Evolutionary conservation across 2,329 filamentous ascomycete species (phyloP).

Genomic region (Penicillium olsonii): DNA sequence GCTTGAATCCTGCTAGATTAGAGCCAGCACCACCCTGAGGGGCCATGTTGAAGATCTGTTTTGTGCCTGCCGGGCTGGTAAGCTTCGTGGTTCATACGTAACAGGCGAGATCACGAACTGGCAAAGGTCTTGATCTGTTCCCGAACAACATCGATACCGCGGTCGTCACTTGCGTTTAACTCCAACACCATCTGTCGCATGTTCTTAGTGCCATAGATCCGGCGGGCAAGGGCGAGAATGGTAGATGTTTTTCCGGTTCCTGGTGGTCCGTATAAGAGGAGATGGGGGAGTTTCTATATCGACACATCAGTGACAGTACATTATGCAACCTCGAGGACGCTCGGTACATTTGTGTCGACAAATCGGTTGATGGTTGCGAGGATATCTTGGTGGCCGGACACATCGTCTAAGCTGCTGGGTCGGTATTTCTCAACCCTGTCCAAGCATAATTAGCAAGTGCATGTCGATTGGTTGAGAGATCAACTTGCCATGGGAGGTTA

Average conservation of each 20-base stretch:
- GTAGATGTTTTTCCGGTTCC: constrained; percentile 98
- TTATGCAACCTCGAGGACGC: neutral
- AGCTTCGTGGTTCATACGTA: neutral
- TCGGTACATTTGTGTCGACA: constrained; percentile 76
- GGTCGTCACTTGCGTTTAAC: constrained; percentile 94
- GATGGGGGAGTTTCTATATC: constrained; percentile 75
- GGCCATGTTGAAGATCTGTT: constrained; percentile 85
- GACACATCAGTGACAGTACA: constrained; percentile 1
- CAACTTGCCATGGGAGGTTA: constrained; percentile 77
- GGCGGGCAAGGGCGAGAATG: constrained; percentile 84
- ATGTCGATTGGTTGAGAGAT: too few species aligned
- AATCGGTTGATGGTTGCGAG: constrained; percentile 98
- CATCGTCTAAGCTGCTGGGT: constrained; percentile 82
- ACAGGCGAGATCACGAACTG: constrained; percentile 48
- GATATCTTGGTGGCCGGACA: constrained; percentile 96
- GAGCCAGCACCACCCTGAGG: constrained; percentile 48
- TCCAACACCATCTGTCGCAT: constrained; percentile 98
- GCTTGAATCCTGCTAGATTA: constrained; percentile 76
- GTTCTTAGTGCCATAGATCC: constrained; percentile 89
- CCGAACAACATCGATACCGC: constrained; percentile 95
- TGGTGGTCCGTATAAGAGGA: constrained; percentile 93
- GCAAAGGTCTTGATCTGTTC: constrained; percentile 99
- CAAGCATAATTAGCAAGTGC: constrained; percentile 16
- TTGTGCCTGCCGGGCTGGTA: constrained; percentile 58
- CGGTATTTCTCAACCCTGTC: constrained; percentile 94